A percentile compares a stretch with the other conserved stretches of the same genome.
Conservation (phyloP, 2,329 filamentous ascomycete genomes). For the Berkeleyomyces basicola region DNA sequence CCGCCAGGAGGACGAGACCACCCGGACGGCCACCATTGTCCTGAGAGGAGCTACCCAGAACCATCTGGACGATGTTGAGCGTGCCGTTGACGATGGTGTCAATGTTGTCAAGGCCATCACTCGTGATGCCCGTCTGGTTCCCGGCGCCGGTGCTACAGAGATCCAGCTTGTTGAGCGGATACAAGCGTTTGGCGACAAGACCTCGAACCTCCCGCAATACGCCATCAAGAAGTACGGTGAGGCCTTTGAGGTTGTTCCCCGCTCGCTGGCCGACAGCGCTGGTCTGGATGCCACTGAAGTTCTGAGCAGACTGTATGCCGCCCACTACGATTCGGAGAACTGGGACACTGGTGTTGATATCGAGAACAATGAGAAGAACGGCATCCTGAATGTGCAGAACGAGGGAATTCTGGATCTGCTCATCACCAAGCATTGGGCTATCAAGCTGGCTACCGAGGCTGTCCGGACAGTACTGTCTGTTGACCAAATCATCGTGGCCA, state of each 20-base stretch:
- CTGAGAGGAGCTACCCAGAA: constrained; percentile 94
- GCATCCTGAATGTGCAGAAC: constrained; percentile 70
- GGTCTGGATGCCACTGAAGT: constrained; percentile 96
- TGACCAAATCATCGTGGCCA: constrained; percentile 96
- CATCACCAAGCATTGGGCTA: constrained; percentile 88
- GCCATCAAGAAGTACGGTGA: constrained; percentile 96
- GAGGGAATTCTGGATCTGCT: constrained; percentile 86
- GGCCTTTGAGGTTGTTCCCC: constrained; percentile 91
- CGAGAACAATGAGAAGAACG: constrained; percentile 67
- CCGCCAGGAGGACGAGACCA: constrained; percentile 84
- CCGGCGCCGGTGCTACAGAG: constrained; percentile 87
- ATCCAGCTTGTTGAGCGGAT: constrained; percentile 87
- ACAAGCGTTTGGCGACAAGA: constrained; percentile 79
- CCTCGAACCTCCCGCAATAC: constrained; percentile 82
- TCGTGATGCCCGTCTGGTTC: constrained; percentile 76
- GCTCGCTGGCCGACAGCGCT: constrained; percentile 85
- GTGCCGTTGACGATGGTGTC: constrained; percentile 92
- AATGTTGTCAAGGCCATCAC: constrained; percentile 98
- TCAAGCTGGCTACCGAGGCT: constrained; percentile 89
- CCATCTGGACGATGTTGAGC: constrained; percentile 91
- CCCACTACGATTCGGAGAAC: constrained; percentile 73
- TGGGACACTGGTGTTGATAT: constrained; percentile 92
- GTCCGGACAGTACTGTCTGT: constrained; percentile 88
- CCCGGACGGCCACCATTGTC: constrained; percentile 84
- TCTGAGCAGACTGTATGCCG: constrained; percentile 77